Conservation (phyloP, 202 grass and related monocot species). For the Alloteropsis angusta region DNA sequence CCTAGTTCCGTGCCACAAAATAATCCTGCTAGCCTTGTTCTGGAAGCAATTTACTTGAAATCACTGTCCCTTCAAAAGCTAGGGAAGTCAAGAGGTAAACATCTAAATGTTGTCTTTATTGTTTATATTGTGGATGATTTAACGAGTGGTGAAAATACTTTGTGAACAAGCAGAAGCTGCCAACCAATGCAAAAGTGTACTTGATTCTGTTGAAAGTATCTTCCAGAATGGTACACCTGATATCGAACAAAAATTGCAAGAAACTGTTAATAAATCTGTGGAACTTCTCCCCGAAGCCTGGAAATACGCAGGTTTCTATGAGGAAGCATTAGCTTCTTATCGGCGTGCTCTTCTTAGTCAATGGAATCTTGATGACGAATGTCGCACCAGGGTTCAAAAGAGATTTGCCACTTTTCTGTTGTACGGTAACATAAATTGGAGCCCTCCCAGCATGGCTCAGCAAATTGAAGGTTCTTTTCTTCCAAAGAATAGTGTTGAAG, state of each 20-base stretch:
- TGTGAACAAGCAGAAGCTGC: constrained; percentile 56
- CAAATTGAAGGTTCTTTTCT: constrained; percentile 63
- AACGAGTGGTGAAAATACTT: neutral
- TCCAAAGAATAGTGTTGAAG: constrained; percentile 78
- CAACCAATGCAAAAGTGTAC: constrained; percentile 68
- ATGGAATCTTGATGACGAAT: constrained; percentile 89
- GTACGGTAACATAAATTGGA: constrained; percentile 50
- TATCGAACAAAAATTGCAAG: constrained; percentile 76
- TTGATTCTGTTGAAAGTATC: constrained; percentile 78
- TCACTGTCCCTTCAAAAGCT: constrained; percentile 80
- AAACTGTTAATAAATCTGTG: constrained; percentile 73
- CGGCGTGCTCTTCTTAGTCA: constrained; percentile 57
- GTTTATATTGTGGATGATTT: neutral
- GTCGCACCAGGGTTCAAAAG: constrained; percentile 67
- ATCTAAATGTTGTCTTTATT: neutral
- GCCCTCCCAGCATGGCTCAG: constrained; percentile 38
- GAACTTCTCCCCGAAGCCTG: constrained; percentile 86
- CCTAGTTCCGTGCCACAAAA: constrained; percentile 24
- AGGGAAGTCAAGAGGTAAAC: constrained; percentile 55
- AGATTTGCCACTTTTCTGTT: constrained; percentile 67
- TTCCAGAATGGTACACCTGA: constrained; percentile 67
- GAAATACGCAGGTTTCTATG: constrained; percentile 55
- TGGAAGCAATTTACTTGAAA: constrained; percentile 96
- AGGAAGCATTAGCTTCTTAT: constrained; percentile 66
- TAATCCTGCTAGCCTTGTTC: constrained; percentile 69